Conservation (phyloP, 2,329 filamentous ascomycete genomes). For the Zalaria obscura region DNA sequence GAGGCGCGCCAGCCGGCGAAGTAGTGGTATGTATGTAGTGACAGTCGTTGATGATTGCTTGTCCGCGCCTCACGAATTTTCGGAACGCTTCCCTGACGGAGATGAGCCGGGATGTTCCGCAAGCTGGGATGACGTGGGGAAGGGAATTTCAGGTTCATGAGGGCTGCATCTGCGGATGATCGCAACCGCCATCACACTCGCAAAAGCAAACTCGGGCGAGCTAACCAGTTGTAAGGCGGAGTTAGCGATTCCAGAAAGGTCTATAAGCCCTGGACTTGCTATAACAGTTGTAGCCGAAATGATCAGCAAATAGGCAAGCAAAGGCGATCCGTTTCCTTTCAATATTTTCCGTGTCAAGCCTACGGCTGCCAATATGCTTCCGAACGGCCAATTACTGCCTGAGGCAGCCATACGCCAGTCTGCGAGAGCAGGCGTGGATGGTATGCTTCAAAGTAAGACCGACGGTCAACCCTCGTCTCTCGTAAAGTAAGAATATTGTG, state of each 20-base stretch:
- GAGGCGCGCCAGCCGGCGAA: neutral
- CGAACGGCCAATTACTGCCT: neutral
- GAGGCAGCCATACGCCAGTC: neutral
- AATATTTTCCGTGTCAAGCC: no score
- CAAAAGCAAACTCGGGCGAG: no score
- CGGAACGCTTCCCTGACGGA: no score
- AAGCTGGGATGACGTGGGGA: neutral
- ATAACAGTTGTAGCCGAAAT: no score
- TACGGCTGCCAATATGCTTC: neutral
- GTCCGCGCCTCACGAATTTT: no score
- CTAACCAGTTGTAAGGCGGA: no score
- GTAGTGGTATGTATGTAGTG: neutral
- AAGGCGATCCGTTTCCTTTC: no score
- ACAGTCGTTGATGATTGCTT: neutral
- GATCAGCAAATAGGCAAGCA: no score
- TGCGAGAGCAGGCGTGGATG: neutral
- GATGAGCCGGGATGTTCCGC: neutral
- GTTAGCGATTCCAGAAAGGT: no score
- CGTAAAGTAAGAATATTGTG: neutral
- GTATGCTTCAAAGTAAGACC: constrained; percentile 1
- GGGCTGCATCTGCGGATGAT: no score
- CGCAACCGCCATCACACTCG: no score
- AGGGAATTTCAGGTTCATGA: neutral
- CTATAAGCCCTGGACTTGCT: no score
- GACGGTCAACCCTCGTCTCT: neutral